A percentile compares a stretch with the other conserved stretches of the same genome.
These are phyloP conservation scores for Citeromyces matritensis DNA, from an alignment of 805 yeast genomes.

Conservation along the genomic window DNA sequence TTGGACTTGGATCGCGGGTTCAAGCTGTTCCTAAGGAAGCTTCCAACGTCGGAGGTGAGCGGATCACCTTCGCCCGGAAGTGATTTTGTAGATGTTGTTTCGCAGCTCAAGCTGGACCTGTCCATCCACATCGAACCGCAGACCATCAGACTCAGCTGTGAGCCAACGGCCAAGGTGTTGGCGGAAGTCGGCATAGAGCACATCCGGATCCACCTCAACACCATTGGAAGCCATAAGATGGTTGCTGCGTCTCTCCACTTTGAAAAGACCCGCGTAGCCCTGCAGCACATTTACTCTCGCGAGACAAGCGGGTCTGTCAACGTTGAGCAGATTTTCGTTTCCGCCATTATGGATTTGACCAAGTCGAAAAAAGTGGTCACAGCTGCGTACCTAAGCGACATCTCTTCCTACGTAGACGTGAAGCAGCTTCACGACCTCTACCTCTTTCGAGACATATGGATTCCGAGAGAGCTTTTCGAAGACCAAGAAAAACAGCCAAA, in stretches of 20 bases:
- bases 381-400: conserved; percentile 31
- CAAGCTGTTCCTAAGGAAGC: conserved; percentile 24
- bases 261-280: conserved; percentile 45
- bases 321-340: conserved; percentile 28
- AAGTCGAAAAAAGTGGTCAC: conserved; percentile 10
- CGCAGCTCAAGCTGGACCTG: conserved; percentile 44
- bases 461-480: conserved; percentile 26
- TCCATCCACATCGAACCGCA: conserved; percentile 61
- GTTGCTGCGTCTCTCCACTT: conserved; percentile 27
- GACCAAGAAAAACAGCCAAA: conserved; percentile 3
- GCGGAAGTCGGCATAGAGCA: conserved; percentile 68
- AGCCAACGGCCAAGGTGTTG: conserved; percentile 86
- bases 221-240: conserved; percentile 22
- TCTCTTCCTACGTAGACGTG: conserved; percentile 52
- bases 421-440: conserved; percentile 82
- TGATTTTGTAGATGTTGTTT: conserved; percentile 29
- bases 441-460: conserved; percentile 74
- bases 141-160: conserved; percentile 68
- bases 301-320: conserved; percentile 67
- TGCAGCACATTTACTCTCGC: conserved; percentile 85
- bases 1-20: conserved; percentile 38
- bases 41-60: background rate
- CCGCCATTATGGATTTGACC: conserved; percentile 29
- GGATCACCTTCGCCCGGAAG: conserved; percentile 4
- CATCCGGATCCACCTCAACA: conserved; percentile 40